Conservation (phyloP, 306 rosid genomes). For the Pterocarpus macrocarpus region DNA sequence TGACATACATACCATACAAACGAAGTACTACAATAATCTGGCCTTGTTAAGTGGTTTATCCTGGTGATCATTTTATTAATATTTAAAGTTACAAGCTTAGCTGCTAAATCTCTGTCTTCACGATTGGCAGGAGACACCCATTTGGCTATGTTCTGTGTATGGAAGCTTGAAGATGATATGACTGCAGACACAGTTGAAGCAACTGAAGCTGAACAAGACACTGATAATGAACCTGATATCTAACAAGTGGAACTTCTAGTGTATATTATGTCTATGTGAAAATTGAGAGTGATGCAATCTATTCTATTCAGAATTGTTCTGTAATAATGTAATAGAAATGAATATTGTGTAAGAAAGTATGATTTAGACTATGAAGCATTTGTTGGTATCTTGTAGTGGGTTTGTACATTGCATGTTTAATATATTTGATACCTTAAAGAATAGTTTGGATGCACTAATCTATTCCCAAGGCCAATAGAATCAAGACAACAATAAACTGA, state of each 20-base stretch:
- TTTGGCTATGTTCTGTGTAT: constrained; percentile 84
- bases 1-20: too few species aligned
- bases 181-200: constrained; percentile 47
- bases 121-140: constrained; percentile 76
- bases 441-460: too few species aligned
- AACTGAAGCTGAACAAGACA: constrained; percentile 48
- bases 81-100: not conserved
- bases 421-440: too few species aligned
- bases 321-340: too few species aligned
- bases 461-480: too few species aligned
- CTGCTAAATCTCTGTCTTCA: constrained; percentile 3
- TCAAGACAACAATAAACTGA: too few species aligned
- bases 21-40: too few species aligned
- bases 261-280: constrained; percentile 1
- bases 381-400: too few species aligned
- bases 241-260: constrained; percentile 48
- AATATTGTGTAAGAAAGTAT: too few species aligned
- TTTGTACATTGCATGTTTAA: too few species aligned
- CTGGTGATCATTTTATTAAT: constrained; percentile 5
- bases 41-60: too few species aligned
- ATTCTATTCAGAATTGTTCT: not conserved
- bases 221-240: constrained; percentile 47
- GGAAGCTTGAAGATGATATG: constrained; percentile 64
- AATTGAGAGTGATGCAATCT: not conserved
- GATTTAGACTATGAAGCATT: too few species aligned